phyloP scores from a whole-genome alignment of 495 filamentous ascomycete species.

The Penicillium maclennaniae region DNA sequence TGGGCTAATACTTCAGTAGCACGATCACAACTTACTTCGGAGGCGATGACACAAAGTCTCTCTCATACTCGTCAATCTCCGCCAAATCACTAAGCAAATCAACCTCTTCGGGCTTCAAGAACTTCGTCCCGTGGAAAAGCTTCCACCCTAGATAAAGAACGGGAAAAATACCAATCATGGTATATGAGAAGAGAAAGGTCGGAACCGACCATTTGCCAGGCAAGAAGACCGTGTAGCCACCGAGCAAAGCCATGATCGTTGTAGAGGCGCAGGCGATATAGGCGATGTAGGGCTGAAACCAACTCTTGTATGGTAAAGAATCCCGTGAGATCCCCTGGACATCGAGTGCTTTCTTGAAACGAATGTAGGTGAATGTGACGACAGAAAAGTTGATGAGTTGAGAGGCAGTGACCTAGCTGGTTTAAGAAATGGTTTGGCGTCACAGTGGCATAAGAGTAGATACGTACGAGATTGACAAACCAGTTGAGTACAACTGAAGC shows the following conservation, averaged over 20 bases:
- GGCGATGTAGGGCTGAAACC: constrained; percentile 65
- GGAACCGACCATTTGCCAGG: constrained; percentile 67
- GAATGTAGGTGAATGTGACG: constrained; percentile 61
- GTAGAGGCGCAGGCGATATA: constrained; percentile 61
- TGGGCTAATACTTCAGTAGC: not conserved
- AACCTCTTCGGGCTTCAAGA: constrained; percentile 54
- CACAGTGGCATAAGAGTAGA: not conserved
- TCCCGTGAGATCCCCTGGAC: constrained; percentile 64
- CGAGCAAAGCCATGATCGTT: constrained; percentile 67
- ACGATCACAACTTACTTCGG: constrained; percentile 47
- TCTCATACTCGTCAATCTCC: constrained; percentile 71
- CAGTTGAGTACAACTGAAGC: constrained; percentile 66
- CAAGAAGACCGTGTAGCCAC: constrained; percentile 74
- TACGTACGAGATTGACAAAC: constrained; percentile 65
- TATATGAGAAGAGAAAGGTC: constrained; percentile 74
- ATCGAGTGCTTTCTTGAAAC: constrained; percentile 65
- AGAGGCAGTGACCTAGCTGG: constrained; percentile 54
- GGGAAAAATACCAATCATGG: constrained; percentile 64
- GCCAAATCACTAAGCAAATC: constrained; percentile 62
- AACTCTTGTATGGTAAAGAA: constrained; percentile 61
- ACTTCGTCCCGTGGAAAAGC: constrained; percentile 57
- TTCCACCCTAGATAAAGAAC: constrained; percentile 70
- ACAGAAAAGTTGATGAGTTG: constrained; percentile 69
- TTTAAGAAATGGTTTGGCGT: not conserved
- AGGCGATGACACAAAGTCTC: constrained; percentile 54